Evolutionary conservation across 768 basidiomycete species (phyloP).

Genomic region (Agrocybe praecox): DNA sequence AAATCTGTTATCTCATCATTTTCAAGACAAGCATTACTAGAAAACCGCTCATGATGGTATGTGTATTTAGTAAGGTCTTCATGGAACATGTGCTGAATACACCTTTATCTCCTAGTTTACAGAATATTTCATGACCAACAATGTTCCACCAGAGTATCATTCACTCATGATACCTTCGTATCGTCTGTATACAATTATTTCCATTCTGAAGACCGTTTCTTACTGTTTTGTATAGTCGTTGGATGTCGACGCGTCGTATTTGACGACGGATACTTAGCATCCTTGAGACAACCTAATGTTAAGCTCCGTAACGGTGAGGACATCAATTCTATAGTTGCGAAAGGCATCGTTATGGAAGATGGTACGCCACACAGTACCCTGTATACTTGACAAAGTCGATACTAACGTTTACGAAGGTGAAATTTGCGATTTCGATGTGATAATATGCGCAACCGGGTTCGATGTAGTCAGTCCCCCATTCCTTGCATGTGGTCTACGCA

Average conservation of each 20-base stretch:
- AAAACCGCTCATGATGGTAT: constrained; percentile 9
- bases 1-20: constrained; percentile 7
- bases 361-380: constrained; percentile 29
- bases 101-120: constrained; percentile 11
- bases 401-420: constrained; percentile 26
- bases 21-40: constrained; percentile 7
- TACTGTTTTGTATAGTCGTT: constrained; percentile 28
- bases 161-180: constrained; percentile 48
- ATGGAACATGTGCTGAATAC: neutral
- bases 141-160: constrained; percentile 48
- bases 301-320: constrained; percentile 37
- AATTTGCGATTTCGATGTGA: constrained; percentile 36
- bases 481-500: neutral
- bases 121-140: constrained; percentile 36
- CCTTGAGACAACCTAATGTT: constrained; percentile 50
- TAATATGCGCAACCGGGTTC: constrained; percentile 44
- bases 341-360: constrained; percentile 43
- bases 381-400: too few species aligned
- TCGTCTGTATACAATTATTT: constrained; percentile 30
- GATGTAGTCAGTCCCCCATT: constrained; percentile 9
- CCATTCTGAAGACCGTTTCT: neutral
- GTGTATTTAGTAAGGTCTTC: neutral
- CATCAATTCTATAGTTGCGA: constrained; percentile 39
- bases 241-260: constrained; percentile 59
- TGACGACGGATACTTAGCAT: constrained; percentile 47